Evolutionary conservation across 1,284 basidiomycete genomes (phyloP), one percentile per base, ranked within the genome.

Genomic region (Ustilago shanxiensis): DNA sequence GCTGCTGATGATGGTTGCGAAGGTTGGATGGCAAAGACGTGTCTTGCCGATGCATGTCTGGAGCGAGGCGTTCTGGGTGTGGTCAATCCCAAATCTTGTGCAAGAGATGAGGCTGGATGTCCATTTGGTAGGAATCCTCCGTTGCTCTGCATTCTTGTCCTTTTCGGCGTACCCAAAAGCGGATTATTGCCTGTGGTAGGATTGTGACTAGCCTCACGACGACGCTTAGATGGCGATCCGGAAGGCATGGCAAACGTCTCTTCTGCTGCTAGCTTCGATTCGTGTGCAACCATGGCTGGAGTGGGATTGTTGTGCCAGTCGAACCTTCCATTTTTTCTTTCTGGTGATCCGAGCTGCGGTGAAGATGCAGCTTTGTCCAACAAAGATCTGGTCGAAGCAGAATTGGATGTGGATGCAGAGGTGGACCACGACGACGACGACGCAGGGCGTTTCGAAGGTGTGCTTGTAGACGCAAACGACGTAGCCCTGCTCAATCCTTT

Each of bases 251-350:
- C 74, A 20, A 77, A 77, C 0, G 52, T 8, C 13, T 60, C 53
- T 16, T 54, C 51, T 0, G 73, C 47, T 6, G 69, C 69, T 2
- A 72, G 69, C 57, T 69, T 58, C 7, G 61, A 45, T 26, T 77
- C 66, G 29, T 61, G 44, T 18, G 66, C 70, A 8, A 72, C 66
- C 75, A 73, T 77, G n/a, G 64, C 75, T 2, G 71, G 59, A 0
- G 75, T 72, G 0, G 77, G 77, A 37, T 79, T 77, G 66, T 79
- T 79, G 60, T 76, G 73, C 75, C 75, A 77, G 35, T 77, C 75
- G 31, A 73, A 73, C 13, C 37, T 47, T 9, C 75, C 75, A 8
- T 77, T 73, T 28, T 66, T 77, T 9, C 75, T 22, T 22, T 77
- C 66, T 4, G 77, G 77, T 13, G 77, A 79, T n/a, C 77, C 77